Evolutionary conservation across 1,139 yeast genomes (phyloP).

Genomic region (Williopsis jadinii): DNA sequence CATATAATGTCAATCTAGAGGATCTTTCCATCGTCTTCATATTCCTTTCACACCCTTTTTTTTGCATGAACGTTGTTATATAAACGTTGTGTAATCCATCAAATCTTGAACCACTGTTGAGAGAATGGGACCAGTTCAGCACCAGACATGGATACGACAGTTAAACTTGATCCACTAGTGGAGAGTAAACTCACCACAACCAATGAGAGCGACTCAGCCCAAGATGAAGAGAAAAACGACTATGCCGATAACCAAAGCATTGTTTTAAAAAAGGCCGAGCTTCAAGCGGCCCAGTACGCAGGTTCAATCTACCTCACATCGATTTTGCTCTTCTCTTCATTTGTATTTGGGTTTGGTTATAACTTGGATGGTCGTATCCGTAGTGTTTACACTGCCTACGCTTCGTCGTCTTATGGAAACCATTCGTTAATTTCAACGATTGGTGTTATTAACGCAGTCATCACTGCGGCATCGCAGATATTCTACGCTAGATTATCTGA

Average conservation of each 20-base stretch:
- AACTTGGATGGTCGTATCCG: constrained; percentile 58
- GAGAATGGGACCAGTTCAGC: no score
- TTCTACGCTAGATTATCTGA: constrained; percentile 65
- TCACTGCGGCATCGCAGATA: constrained; percentile 70
- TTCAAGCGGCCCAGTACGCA: constrained; percentile 31
- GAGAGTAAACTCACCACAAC: no score
- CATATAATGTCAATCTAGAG: no score
- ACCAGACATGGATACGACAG: no score
- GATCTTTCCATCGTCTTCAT: no score
- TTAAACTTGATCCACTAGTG: no score
- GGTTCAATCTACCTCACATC: constrained; percentile 12
- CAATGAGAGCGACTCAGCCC: no score
- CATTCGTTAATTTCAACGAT: constrained; percentile 64
- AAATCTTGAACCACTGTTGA: no score
- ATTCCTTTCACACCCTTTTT: no score
- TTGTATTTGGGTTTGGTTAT: constrained; percentile 57
- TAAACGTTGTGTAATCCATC: no score
- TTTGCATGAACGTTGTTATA: no score
- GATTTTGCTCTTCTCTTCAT: constrained; percentile 39
- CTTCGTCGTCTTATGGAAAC: constrained; percentile 46
- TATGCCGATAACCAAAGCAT: constrained; percentile 22
- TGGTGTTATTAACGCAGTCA: constrained; percentile 53
- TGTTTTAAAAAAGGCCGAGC: constrained; percentile 37
- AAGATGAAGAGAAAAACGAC: neutral
- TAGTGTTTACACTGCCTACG: constrained; percentile 42